Evolutionary conservation across 129 eudicot species (phyloP).

Genomic region (Artemisia tridentata): DNA sequence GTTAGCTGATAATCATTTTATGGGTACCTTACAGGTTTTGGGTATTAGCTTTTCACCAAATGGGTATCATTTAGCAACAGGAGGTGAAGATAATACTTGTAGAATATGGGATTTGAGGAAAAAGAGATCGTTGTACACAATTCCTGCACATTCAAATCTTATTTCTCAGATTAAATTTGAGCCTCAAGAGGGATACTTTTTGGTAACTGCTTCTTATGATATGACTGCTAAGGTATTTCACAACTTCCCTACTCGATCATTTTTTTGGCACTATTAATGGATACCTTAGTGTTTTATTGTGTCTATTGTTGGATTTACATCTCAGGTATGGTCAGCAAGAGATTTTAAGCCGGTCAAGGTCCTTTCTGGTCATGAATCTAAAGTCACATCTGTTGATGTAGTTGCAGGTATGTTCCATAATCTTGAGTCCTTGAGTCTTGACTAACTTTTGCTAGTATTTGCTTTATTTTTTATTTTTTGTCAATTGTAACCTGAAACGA

Average conservation of each 20-base stretch:
- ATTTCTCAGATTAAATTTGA: constrained; percentile 93
- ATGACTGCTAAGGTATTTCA: constrained; percentile 84
- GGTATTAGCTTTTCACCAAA: constrained; percentile 88
- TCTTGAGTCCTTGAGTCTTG: neutral
- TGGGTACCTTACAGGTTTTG: constrained; percentile 47
- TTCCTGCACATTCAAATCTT: constrained; percentile 93
- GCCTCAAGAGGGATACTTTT: constrained; percentile 96
- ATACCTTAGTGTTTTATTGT: neutral
- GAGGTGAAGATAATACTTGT: constrained; percentile 96
- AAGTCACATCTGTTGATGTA: constrained; percentile 77
- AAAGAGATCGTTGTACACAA: constrained; percentile 74
- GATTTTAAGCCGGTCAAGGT: constrained; percentile 93
- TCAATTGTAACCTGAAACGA: neutral
- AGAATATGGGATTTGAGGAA: constrained; percentile 97
- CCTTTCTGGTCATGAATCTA: constrained; percentile 85
- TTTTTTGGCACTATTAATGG: neutral
- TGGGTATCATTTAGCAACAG: constrained; percentile 94
- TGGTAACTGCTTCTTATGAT: constrained; percentile 92
- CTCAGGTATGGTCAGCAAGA: constrained; percentile 89
- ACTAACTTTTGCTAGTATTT: neutral
- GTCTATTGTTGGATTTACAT: constrained; percentile 10
- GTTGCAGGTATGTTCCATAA: constrained; percentile 52
- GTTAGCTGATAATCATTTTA: constrained; percentile 1
- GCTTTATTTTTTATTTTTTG: neutral
- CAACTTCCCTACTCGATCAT: neutral